Evolutionary conservation across 352 stramenopile genomes (phyloP).

Genomic region (Peronospora farinosa): DNA sequence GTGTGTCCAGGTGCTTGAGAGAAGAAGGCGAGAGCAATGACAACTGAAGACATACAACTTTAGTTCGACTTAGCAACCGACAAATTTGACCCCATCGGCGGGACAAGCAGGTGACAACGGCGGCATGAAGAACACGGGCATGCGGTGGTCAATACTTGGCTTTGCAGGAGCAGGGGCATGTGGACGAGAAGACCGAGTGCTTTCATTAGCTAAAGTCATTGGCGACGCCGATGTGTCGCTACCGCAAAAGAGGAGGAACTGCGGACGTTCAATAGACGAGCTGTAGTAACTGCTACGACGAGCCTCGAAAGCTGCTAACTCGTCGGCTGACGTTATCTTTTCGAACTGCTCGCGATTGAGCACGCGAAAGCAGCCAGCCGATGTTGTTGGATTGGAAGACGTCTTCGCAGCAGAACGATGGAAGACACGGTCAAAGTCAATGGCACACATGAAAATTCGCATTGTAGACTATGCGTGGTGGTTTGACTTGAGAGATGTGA

Average conservation of each 20-base stretch:
- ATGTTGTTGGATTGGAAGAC: neutral
- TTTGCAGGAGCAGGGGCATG: constrained; percentile 14
- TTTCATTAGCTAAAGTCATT: constrained; percentile 8
- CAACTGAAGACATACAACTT: constrained; percentile 17
- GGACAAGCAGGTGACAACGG: constrained; percentile 20
- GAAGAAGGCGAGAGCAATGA: constrained; percentile 13
- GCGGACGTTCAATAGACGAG: constrained; percentile 40
- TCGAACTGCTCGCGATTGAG: constrained; percentile 35
- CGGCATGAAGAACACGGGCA: constrained; percentile 68
- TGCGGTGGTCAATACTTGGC: constrained; percentile 52
- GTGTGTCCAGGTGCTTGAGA: constrained; percentile 21
- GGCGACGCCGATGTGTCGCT: constrained; percentile 39
- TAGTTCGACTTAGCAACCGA: constrained; percentile 22
- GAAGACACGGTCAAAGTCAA: constrained; percentile 56
- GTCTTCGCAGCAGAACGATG: constrained; percentile 17
- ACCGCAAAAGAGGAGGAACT: constrained; percentile 82
- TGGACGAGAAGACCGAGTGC: no score
- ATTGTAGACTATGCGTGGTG: constrained; percentile 28
- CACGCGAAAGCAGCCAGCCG: constrained; percentile 28
- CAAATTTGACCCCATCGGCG: constrained; percentile 20
- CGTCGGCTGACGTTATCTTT: constrained; percentile 12
- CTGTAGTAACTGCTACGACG: constrained; percentile 31
- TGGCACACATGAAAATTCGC: constrained; percentile 62
- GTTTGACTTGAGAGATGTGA: constrained; percentile 12
- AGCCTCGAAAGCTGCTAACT: constrained; percentile 15